Evolutionary conservation across 495 filamentous ascomycete genomes (phyloP).

Genomic region (Penicillium coffeae): DNA sequence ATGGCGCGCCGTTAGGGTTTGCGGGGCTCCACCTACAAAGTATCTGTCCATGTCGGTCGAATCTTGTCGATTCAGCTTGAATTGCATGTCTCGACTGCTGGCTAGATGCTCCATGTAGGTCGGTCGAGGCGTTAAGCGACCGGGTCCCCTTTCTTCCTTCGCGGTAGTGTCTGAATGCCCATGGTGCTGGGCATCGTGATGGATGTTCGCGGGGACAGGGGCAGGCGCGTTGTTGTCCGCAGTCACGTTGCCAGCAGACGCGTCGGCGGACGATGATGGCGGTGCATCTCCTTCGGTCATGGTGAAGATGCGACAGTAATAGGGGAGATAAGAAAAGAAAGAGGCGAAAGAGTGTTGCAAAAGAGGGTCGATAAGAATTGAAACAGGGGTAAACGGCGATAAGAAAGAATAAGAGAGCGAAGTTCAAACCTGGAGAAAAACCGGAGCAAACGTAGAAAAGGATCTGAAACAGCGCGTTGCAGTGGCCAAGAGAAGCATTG

Average conservation of each 20-base stretch:
- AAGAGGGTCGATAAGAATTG: background rate
- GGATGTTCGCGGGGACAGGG: background rate
- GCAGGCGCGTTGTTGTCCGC: background rate
- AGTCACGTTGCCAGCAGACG: background rate
- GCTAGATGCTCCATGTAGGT: constrained; percentile 38
- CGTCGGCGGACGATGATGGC: background rate
- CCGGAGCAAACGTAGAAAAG: background rate
- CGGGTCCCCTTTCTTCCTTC: background rate
- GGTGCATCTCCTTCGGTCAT: background rate
- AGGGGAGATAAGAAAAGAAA: background rate
- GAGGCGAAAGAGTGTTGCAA: background rate
- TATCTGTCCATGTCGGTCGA: constrained; percentile 41
- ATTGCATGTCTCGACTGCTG: constrained; percentile 35
- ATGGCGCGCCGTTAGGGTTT: background rate
- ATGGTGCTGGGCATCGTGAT: background rate
- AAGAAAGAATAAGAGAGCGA: background rate
- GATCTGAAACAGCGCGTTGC: constrained; percentile 2
- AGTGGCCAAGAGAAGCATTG: background rate
- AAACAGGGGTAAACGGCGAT: background rate
- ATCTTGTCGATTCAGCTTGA: constrained; percentile 27
- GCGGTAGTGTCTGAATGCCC: background rate
- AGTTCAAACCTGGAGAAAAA: background rate
- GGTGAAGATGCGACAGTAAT: background rate
- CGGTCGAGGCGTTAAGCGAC: constrained; percentile 29
- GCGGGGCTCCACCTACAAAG: constrained; percentile 33